Conservation (phyloP, 208 protist genomes). For the Tritrichomonas musculus region DNA sequence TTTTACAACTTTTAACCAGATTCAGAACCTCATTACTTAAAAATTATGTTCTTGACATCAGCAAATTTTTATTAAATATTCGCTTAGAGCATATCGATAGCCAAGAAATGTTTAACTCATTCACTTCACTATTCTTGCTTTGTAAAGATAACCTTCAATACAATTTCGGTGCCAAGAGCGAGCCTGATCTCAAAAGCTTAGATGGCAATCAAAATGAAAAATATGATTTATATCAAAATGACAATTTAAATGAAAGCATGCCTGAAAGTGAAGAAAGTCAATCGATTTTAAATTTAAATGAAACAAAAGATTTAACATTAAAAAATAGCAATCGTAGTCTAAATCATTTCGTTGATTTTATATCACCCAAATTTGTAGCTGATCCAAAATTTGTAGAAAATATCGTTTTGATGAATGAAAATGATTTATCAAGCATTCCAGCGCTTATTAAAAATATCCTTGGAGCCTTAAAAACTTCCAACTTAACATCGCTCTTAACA, state of each 20-base stretch:
- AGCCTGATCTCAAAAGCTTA: no score
- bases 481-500: background rate
- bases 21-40: background rate
- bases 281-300: no score
- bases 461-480: background rate
- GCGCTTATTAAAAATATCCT: background rate
- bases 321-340: background rate
- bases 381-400: background rate
- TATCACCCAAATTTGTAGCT: background rate
- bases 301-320: no score
- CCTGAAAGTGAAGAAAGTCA: no score
- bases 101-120: background rate
- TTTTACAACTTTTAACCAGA: background rate
- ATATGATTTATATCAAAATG: no score
- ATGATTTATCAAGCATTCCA: background rate
- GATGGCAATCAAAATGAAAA: no score
- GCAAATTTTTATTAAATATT: background rate
- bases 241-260: no score
- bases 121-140: background rate
- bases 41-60: background rate
- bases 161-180: no score
- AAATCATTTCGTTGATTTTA: background rate
- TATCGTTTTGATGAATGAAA: background rate
- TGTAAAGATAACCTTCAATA: background rate
- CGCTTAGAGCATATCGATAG: background rate